Evolutionary conservation across 352 stramenopile species (phyloP).

Genomic region (Globisporangium uncinulatum): DNA sequence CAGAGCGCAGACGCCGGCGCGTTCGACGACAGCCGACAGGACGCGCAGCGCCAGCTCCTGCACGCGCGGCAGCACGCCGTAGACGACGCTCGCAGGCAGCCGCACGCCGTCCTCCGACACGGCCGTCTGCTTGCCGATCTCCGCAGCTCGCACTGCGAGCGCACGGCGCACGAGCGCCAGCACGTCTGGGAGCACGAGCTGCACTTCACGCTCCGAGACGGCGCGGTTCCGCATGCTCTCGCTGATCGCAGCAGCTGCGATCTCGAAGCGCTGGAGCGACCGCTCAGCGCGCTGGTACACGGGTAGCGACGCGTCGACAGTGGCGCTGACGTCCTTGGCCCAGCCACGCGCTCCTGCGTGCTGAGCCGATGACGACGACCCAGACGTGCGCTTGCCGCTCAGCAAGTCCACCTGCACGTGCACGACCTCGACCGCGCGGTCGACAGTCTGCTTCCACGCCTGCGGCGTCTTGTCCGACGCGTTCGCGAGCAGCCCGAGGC

Average conservation of each 20-base stretch:
- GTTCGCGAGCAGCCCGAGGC: conserved; percentile 45
- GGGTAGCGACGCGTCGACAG: conserved; percentile 25
- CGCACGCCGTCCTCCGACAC: conserved; percentile 76
- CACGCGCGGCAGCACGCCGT: conserved; percentile 53
- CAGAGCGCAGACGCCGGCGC: conserved; percentile 52
- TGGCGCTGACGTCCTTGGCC: conserved; percentile 35
- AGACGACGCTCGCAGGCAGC: conserved; percentile 66
- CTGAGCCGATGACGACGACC: conserved; percentile 15
- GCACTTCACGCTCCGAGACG: conserved; percentile 74
- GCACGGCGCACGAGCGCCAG: conserved; percentile 52
- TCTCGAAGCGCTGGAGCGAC: conserved; percentile 31
- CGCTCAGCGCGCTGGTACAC: conserved; percentile 57
- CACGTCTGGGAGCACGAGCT: conserved; percentile 52
- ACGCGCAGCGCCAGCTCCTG: conserved; percentile 38
- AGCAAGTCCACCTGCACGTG: conserved; percentile 66
- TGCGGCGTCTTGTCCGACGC: conserved; percentile 56
- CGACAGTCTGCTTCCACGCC: conserved; percentile 60
- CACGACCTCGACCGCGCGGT: conserved; percentile 51
- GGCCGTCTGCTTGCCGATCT: conserved; percentile 77
- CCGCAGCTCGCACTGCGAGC: conserved; percentile 52
- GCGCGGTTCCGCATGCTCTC: conserved; percentile 38
- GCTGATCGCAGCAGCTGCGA: conserved; percentile 32
- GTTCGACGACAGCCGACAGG: conserved; percentile 35
- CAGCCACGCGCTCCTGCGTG: conserved; percentile 55
- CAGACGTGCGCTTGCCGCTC: conserved; percentile 36